Base-by-base conservation (phyloP, 2,329 filamentous ascomycete species). In the Penicillium sp. region DNA sequence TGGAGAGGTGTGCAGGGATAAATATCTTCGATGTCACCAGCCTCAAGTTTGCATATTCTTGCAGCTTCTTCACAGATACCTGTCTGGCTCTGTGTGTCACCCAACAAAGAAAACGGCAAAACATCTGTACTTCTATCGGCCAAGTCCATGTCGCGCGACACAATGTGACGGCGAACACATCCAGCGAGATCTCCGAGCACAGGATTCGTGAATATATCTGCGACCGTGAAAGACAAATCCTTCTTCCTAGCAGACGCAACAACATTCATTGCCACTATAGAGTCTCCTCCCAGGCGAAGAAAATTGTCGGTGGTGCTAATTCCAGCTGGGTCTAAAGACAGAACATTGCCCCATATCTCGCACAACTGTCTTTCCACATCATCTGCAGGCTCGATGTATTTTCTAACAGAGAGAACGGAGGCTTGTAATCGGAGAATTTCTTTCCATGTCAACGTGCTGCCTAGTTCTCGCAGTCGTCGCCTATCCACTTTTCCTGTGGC, bases 1-100 rank as follows among this genome's bases (percentile, higher is more conserved):
- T 76, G 74, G 0, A 71, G 68, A 1, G 73, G 68, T 5, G 72
- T 76, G 57, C 71, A 74, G 7, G 74, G 73, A 45, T 74, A 75
- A 8, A 75, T 72, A 51, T 76, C 74, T 50, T 74, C 65, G 45
- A 76, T 62, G 0, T 63, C 59, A 1, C 52, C 53, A 20, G 49
- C 33, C 18, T 65, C 55, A 2, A 70, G 48, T 16, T 64, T 64
- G 53, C 72, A 75, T 42, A 55, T 26, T 18, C 3, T 50, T 4
- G 53, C 53, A 16, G 38, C 38, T 49, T 50, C 24, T 42, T 45
- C 20, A 9, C 38, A 23, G 14, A 50, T 28, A 45, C 16, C 50
- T 16, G 38, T 3, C 2, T 9, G n/a, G 5, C 8, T 40, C 28
- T 14, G 14, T n/a, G n/a, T 21, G 5, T 7, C 26, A 14, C 16